Conservation (phyloP, 2,329 filamentous ascomycete genomes). For the Chaetothyriales sp. region DNA sequence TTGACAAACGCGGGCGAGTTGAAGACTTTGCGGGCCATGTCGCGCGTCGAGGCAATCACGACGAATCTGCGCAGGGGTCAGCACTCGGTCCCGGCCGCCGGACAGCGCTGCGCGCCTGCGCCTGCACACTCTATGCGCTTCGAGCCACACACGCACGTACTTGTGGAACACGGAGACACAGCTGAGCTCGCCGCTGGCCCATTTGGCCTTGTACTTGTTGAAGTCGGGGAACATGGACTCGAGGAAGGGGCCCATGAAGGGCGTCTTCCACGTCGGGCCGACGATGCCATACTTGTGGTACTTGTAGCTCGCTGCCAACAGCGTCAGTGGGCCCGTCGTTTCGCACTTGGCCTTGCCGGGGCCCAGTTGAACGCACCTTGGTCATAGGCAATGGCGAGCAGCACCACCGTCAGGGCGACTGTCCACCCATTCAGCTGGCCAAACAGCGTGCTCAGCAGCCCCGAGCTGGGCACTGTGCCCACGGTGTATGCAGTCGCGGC, state of each 20-base stretch:
- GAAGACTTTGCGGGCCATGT: constrained; percentile 93
- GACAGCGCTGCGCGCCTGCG: background rate
- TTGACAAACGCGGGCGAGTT: constrained; percentile 87
- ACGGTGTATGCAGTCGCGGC: constrained; percentile 44
- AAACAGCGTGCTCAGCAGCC: constrained; percentile 10
- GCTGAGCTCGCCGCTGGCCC: constrained; percentile 79
- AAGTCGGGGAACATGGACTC: constrained; percentile 87
- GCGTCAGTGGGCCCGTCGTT: constrained; percentile 8
- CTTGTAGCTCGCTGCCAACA: constrained; percentile 54
- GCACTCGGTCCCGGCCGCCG: background rate
- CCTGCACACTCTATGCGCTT: too few relatives aligned
- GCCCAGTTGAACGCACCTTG: constrained; percentile 52
- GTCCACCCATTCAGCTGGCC: constrained; percentile 44
- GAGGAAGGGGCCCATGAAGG: constrained; percentile 91
- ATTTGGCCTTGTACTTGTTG: constrained; percentile 80
- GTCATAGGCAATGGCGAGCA: constrained; percentile 67
- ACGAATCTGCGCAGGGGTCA: constrained; percentile 55
- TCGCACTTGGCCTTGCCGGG: background rate
- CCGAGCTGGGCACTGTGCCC: background rate
- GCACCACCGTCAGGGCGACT: constrained; percentile 55
- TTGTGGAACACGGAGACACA: constrained; percentile 99
- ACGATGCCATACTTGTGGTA: constrained; percentile 61
- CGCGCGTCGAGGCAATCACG: constrained; percentile 86
- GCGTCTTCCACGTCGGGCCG: constrained; percentile 61
- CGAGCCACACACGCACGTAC: too few relatives aligned